Evolutionary conservation across 2,329 filamentous ascomycete species (phyloP), one percentile per base, ranked within the genome.

Genomic region (Juglanconis sp.): DNA sequence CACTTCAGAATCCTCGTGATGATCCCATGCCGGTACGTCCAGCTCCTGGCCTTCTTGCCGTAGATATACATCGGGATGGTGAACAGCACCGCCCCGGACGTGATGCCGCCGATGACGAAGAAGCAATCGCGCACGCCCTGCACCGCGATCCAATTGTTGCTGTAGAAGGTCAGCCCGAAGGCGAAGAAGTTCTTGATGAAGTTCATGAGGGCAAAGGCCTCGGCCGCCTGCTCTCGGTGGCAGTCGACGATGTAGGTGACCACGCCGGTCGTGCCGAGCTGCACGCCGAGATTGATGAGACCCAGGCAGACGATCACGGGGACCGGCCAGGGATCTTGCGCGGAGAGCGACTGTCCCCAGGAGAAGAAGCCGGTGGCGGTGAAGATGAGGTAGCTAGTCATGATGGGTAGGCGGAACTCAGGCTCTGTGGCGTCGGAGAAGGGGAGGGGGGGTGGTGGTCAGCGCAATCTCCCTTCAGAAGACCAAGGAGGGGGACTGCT

Each of bases 151-250:
- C 74, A 76, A 46, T 72, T 70, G 50, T 75, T 76, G 64, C 70
- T 66, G 55, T 75, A 76, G 56, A 76, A 76, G 3, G 73, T 73
- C 55, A 77, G 59, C 0, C 73, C 69, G 48, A 75, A 76, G 1
- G 72, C 70, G 53, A 76, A 73, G 48, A 75, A 57, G 58, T 75
- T 76, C 67, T 75, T 76, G 50, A 73, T 61, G 52, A 74, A 75
- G 61, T 73, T 75, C 70, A 76, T 74, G 17, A 68, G 66, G 1
- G 73, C 72, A 50, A 76, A 73, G 1, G 73, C 73, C 60, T 76
- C 73, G 15, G 71, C 71, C 1, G 73, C 72, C 53, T 73, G 71
- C 46, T 71, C 67, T n/a, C 71, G 69, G 64, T 76, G 74, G 57
- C 73, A 74, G 66, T 76, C 74, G 42, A 71, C 70, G 2, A 75